phyloP scores from a whole-genome alignment of 139 green algal species.

The Chlamydomonas incerta region DNA sequence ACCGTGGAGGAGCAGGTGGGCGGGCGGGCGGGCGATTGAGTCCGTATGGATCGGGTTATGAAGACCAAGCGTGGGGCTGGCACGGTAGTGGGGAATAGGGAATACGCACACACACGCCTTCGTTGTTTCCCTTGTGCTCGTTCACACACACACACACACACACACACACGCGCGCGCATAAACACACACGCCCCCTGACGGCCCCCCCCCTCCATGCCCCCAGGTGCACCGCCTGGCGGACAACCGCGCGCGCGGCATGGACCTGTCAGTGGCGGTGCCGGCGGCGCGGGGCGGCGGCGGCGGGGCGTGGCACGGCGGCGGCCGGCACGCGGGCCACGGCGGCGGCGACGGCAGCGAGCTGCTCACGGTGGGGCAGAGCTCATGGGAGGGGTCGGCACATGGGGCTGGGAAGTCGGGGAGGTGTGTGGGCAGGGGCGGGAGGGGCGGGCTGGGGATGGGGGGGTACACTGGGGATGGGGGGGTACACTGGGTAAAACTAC shows the following conservation, averaged over 20 bases:
- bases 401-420: neutral
- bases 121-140: too few relatives aligned
- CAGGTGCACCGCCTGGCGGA: conserved; percentile 21
- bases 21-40: neutral
- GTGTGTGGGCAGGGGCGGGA: neutral
- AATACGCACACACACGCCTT: too few relatives aligned
- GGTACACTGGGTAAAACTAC: neutral
- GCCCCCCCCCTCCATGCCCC: neutral
- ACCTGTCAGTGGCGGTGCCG: neutral
- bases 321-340: neutral
- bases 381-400: too few relatives aligned
- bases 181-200: neutral
- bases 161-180: too few relatives aligned
- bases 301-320: neutral
- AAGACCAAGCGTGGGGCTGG: too few relatives aligned
- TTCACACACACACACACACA: too few relatives aligned
- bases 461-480: too few relatives aligned
- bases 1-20: conserved; percentile 82
- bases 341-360: conserved; percentile 30
- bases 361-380: neutral
- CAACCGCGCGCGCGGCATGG: neutral
- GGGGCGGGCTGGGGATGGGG: too few relatives aligned
- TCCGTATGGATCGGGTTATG: neutral
- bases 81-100: too few relatives aligned
- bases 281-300: neutral